Evolutionary conservation across 2,329 filamentous ascomycete species (phyloP), one percentile per base, ranked within the genome.

Genomic region (Cladosporium austrohemisphaericum): DNA sequence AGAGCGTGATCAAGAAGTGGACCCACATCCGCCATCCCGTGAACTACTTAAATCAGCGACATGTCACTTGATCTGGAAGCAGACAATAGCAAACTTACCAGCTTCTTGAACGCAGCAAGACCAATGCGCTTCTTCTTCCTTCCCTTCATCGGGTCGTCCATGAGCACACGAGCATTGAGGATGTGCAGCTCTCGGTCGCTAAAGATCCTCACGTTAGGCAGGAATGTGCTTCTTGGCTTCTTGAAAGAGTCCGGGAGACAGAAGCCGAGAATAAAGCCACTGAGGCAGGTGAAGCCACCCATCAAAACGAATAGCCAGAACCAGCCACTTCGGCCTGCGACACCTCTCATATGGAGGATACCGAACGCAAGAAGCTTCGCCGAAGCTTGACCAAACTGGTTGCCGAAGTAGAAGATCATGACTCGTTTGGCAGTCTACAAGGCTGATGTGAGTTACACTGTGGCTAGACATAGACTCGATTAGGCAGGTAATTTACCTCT

Each of bases 361-460:
- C 46, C 38, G 4, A 18, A 49, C 1, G 72, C 72, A 16, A 75
- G 63, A 1, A 75, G 63, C 2, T 71, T 70, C 0, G 66, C 66
- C 11, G 65, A 67, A 0, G 70, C 73, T 16, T 64, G 63, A 1
- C 71, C 71, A 13, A 68, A 57, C 53, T 72, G 68, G 41, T 73
- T 76, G 3, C 73, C 72, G 18, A 76, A 65, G 49, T 75, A 76
- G 56, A 70, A 76, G 23, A 63, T 65, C 9, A 71, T 67, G 45
- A 76, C 72, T 2, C 73, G 61, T 56, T 72, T 74, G 41, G 69
- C 72, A 0, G 69, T 74, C 52, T n/a, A n/a, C n/a, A n/a, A n/a
- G n/a, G n/a, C n/a, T n/a, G n/a, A n/a, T n/a, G n/a, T n/a, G n/a
- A n/a, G n/a, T n/a, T n/a, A n/a, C n/a, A n/a, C n/a, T n/a, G n/a